Base-by-base conservation (phyloP, 768 basidiomycete genomes). In the Bullera alba region DNA sequence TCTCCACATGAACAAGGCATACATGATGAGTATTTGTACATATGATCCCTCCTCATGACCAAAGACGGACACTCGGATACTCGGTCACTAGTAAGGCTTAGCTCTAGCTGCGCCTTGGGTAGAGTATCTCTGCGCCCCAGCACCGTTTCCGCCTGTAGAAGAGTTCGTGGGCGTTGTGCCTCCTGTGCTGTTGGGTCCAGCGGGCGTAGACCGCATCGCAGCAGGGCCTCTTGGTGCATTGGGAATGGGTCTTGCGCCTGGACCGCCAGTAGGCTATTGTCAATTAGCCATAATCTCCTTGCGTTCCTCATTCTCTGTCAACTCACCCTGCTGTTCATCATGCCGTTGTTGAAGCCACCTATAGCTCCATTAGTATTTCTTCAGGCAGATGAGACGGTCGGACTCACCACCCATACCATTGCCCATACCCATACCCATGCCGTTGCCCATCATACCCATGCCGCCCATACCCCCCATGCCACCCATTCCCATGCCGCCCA, bases 381-480 rank as follows among this genome's bases (percentile, higher is more conserved):
- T 50, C 39, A 44, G 4, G 48, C 36, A 42, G 51, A 30, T 43
- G 27, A 38, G 22, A 53, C n/a, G 41, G n/a, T 23, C 38, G 41
- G 42, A 38, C 29, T 2, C 34, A 21, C 57, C 54, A 6, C 45
- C 49, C 46, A 56, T 51, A 22, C 48, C 50, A 54, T 57, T 64
- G 5, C 72, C 72, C 73, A 72, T 76, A 60, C 71, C 55, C 61
- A 69, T 62, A 29, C 58, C 67, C 58, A 56, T 58, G 19, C 46
- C 44, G 16, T 61, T 60, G 5, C 55, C 51, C 12, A 39, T 50
- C 44, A 47, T 53, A 22, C 58, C 54, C 19, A 43, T 43, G 6
- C 56, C 58, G 60, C 57, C 55, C 61, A 69, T 62, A 34, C 58
- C 67, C 54, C 50, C 56, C 23, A 51, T 47, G 14, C 42, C 51